Evolutionary conservation across 2,329 filamentous ascomycete species (phyloP).

Genomic region (Trichoderma oligosporum): DNA sequence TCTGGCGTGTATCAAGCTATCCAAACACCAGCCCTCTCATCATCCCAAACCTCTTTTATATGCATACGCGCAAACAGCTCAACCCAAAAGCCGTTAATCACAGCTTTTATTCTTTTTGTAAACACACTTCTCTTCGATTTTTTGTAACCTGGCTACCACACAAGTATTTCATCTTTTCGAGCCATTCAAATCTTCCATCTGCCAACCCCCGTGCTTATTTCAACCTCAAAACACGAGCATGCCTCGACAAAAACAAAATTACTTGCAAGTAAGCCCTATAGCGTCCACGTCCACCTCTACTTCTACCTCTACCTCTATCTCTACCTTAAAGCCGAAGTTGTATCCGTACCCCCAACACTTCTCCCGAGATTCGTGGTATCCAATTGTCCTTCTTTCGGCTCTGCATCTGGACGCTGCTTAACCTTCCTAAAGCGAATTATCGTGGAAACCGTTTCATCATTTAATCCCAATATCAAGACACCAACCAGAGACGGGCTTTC

Average conservation of each 20-base stretch:
- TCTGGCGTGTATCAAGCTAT: constrained; percentile 4
- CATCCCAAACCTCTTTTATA: background rate
- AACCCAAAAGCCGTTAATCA: constrained; percentile 1
- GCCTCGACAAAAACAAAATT: background rate
- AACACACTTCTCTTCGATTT: constrained; percentile 1
- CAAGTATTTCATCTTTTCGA: background rate
- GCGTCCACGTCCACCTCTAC: background rate
- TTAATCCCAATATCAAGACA: constrained; percentile 18
- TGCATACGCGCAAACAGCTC: constrained; percentile 1
- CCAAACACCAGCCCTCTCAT: constrained; percentile 1
- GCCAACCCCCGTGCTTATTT: background rate
- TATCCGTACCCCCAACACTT: background rate
- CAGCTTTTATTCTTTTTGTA: background rate
- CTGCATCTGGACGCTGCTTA: background rate
- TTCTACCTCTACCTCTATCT: background rate
- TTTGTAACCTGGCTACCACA: background rate
- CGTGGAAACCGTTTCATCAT: constrained; percentile 21
- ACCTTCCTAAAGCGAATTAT: constrained; percentile 12
- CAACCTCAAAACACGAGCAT: constrained; percentile 1
- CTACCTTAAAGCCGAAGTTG: background rate
- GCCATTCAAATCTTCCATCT: background rate
- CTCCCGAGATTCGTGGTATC: constrained; percentile 7
- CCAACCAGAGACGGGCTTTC: constrained; percentile 3
- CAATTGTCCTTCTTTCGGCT: constrained; percentile 8
- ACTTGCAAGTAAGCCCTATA: background rate